Percentiles rank a stretch among this genome's conserved stretches.
Evolutionary conservation across 257 asterid genomes (phyloP).

Genomic region (Ocimum tenuiflorum): DNA sequence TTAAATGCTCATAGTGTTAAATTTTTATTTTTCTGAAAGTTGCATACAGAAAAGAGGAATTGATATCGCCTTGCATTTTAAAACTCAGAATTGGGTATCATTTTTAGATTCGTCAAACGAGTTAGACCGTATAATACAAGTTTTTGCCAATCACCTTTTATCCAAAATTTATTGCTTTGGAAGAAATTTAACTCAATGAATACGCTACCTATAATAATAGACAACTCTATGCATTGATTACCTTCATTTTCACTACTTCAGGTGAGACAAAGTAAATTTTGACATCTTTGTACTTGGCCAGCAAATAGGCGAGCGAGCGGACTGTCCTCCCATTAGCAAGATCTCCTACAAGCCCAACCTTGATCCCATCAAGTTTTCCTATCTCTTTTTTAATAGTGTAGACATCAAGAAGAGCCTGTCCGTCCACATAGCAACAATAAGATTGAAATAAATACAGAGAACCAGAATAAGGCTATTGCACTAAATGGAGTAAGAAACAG

Average conservation of each 20-base stretch:
- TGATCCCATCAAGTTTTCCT: conserved; percentile 82
- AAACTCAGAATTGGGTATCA: too few relatives aligned
- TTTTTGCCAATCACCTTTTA: too few relatives aligned
- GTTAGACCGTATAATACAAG: too few relatives aligned
- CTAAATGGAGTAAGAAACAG: neutral
- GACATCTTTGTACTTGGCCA: conserved; percentile 63
- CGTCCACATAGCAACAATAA: neutral
- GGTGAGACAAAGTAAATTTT: conserved; percentile 86
- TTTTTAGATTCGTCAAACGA: too few relatives aligned
- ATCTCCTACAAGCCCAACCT: conserved; percentile 92
- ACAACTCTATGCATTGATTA: conserved; percentile 9
- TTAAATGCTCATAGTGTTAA: too few relatives aligned
- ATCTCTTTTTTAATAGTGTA: conserved; percentile 83
- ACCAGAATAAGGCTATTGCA: neutral
- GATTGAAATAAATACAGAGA: conserved; percentile 1
- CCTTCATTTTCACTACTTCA: conserved; percentile 90
- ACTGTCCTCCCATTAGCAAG: conserved; percentile 94
- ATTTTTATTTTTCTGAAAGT: too few relatives aligned
- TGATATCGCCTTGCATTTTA: too few relatives aligned
- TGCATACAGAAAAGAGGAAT: too few relatives aligned
- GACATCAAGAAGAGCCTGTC: conserved; percentile 79
- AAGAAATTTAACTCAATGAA: neutral
- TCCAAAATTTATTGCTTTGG: neutral
- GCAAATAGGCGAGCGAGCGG: conserved; percentile 86
- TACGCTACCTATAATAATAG: neutral